Evolutionary conservation across 306 rosid species (phyloP).

Genomic region (Styphnolobium japonicum): DNA sequence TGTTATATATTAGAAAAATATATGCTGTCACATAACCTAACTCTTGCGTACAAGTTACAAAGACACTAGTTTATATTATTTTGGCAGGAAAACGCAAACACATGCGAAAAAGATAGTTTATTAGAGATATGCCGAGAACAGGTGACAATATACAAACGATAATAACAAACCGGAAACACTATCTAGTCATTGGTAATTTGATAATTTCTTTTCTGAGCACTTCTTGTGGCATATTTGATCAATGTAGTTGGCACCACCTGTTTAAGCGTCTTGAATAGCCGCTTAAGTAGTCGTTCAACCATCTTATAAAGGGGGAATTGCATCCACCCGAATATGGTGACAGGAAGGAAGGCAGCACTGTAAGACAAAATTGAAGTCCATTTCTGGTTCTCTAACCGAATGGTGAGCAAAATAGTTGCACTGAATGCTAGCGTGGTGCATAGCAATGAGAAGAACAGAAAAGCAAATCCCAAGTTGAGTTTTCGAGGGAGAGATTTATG

Average conservation of each 20-base stretch:
- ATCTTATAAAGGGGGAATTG: neutral
- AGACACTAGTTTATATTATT: too few relatives aligned
- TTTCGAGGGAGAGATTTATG: neutral
- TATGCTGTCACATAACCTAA: too few relatives aligned
- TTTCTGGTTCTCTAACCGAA: neutral
- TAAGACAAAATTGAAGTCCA: neutral
- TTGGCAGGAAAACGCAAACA: too few relatives aligned
- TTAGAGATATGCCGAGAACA: too few relatives aligned
- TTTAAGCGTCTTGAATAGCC: neutral
- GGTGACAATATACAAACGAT: too few relatives aligned
- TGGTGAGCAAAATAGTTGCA: conserved; percentile 11
- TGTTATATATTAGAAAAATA: too few relatives aligned
- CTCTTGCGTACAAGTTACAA: too few relatives aligned
- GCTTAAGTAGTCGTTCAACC: neutral
- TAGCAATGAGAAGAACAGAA: neutral
- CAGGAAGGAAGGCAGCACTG: conserved; percentile 2
- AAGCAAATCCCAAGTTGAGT: neutral
- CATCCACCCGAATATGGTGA: neutral
- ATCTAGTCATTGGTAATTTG: too few relatives aligned
- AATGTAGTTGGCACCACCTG: neutral
- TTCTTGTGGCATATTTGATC: neutral
- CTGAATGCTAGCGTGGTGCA: conserved; percentile 7
- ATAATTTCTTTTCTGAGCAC: neutral
- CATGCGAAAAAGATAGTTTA: too few relatives aligned
- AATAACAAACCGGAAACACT: too few relatives aligned